Evolutionary conservation across 2,329 filamentous ascomycete species (phyloP).

Genomic region (Colletotrichum horii): DNA sequence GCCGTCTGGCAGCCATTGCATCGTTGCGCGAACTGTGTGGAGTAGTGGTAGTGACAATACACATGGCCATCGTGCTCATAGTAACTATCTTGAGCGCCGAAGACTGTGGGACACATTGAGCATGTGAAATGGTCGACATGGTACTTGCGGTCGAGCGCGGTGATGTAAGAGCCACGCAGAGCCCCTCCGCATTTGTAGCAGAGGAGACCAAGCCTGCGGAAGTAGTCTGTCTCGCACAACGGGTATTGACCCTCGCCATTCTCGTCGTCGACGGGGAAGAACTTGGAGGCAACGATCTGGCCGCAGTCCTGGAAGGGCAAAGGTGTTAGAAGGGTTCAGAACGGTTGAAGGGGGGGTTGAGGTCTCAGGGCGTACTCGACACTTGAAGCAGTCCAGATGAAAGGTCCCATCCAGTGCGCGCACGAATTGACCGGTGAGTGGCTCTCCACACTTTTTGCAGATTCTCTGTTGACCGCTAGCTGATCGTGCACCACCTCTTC

Average conservation of each 20-base stretch:
- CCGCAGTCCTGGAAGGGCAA: conserved; percentile 77
- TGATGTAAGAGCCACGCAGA: conserved; percentile 96
- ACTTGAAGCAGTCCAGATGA: conserved; percentile 98
- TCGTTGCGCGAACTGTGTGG: conserved; percentile 92
- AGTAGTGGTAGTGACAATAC: conserved; percentile 99
- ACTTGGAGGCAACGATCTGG: conserved; percentile 97
- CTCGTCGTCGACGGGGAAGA: conserved; percentile 95
- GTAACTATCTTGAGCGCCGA: conserved; percentile 97
- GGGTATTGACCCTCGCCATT: conserved; percentile 87
- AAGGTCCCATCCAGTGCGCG: conserved; percentile 92
- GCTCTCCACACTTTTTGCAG: conserved; percentile 88
- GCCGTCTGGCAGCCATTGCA: conserved; percentile 97
- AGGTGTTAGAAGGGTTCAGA: background rate
- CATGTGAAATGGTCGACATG: conserved; percentile 99
- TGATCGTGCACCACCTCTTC: conserved; percentile 54
- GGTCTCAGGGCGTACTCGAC: conserved; percentile 65
- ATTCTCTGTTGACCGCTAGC: conserved; percentile 66
- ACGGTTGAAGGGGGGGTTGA: conserved; percentile 1
- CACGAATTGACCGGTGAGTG: conserved; percentile 93
- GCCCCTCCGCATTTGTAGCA: conserved; percentile 93
- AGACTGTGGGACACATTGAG: conserved; percentile 95
- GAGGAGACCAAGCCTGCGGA: conserved; percentile 86
- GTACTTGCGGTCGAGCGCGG: conserved; percentile 95
- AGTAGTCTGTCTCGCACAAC: conserved; percentile 97
- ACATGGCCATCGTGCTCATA: conserved; percentile 97